These are phyloP conservation scores for Pneumocystis carinii DNA, from an alignment of 1,139 yeast genomes.

Conservation along the genomic window DNA sequence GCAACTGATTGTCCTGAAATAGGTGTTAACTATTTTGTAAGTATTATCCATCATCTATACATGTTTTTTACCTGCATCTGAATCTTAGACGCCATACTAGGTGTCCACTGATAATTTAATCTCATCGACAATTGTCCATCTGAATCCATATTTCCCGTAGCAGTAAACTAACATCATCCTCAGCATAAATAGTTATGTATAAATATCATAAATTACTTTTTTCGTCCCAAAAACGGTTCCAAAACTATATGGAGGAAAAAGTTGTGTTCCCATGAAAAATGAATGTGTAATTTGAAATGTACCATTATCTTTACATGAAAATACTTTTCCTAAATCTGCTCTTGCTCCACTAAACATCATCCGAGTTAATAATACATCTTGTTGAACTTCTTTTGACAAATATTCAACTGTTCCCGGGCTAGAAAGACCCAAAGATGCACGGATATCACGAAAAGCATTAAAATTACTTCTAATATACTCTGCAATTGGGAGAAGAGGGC, in stretches of 20 bases:
- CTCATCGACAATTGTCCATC: slow-evolving; percentile 80
- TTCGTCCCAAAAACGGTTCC: slow-evolving; percentile 84
- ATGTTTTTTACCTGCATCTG: slow-evolving; percentile 55
- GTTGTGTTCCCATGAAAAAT: slow-evolving; percentile 69
- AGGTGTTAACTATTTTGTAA: background rate
- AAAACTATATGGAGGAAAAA: slow-evolving; percentile 79
- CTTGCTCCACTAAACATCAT: slow-evolving; percentile 90
- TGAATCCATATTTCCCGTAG: slow-evolving; percentile 14
- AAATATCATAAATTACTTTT: slow-evolving; percentile 37
- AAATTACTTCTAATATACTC: background rate
- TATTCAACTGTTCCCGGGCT: slow-evolving; percentile 95
- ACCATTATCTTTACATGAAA: slow-evolving; percentile 55
- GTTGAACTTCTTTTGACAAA: slow-evolving; percentile 79
- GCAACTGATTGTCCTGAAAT: slow-evolving; percentile 77
- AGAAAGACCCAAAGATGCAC: slow-evolving; percentile 63
- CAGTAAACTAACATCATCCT: slow-evolving; percentile 1
- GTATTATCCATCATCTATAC: background rate
- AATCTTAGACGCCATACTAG: slow-evolving; percentile 62
- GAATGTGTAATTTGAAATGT: slow-evolving; percentile 97
- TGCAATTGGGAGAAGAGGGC: background rate
- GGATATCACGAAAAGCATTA: slow-evolving; percentile 27
- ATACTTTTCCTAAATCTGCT: slow-evolving; percentile 90
- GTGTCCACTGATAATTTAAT: slow-evolving; percentile 82
- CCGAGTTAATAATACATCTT: slow-evolving; percentile 82
- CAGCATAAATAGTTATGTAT: slow-evolving; percentile 32